These are phyloP conservation scores for Gryganskiella cystojenkinii DNA, from an alignment of 192 early-diverging fungal species.

Conservation along the genomic window DNA sequence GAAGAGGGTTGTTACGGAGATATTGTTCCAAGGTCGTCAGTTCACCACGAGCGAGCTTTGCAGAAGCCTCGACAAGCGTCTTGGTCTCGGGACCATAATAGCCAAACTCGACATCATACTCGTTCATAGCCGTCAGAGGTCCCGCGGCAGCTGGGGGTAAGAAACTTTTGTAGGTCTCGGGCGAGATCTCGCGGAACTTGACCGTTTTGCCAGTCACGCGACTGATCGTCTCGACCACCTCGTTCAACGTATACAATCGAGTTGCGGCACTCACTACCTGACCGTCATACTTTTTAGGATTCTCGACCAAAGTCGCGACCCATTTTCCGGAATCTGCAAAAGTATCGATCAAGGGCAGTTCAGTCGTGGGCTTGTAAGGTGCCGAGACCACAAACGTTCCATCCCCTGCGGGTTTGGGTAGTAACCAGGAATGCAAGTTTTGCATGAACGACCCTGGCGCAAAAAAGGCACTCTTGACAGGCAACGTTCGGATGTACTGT, in stretches of 20 bases:
- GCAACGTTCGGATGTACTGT: conserved; percentile 17
- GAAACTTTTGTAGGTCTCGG: not conserved
- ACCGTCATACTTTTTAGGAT: conserved; percentile 17
- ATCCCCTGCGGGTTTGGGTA: conserved; percentile 11
- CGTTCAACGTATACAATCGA: not conserved
- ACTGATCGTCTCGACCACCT: conserved; percentile 1
- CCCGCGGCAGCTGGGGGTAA: conserved; percentile 4
- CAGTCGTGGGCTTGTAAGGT: not conserved
- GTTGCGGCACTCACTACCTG: not conserved
- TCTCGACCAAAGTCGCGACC: conserved; percentile 13
- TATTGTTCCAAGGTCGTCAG: conserved; percentile 9
- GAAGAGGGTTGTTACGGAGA: conserved; percentile 14
- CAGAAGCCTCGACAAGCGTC: conserved; percentile 1
- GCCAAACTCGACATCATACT: conserved; percentile 9
- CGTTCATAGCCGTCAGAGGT: not conserved
- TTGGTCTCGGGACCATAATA: conserved; percentile 17
- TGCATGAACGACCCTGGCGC: conserved; percentile 17
- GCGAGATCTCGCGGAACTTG: conserved; percentile 10
- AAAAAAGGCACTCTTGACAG: conserved; percentile 26
- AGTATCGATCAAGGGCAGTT: conserved; percentile 1
- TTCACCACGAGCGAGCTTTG: conserved; percentile 4
- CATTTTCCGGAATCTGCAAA: conserved; percentile 11
- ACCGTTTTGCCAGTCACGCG: conserved; percentile 6
- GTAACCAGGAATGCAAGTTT: not conserved
- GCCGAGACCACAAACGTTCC: conserved; percentile 10